Evolutionary conservation across 768 basidiomycete genomes (phyloP).

Genomic region (Clitopilus hobsonii): DNA sequence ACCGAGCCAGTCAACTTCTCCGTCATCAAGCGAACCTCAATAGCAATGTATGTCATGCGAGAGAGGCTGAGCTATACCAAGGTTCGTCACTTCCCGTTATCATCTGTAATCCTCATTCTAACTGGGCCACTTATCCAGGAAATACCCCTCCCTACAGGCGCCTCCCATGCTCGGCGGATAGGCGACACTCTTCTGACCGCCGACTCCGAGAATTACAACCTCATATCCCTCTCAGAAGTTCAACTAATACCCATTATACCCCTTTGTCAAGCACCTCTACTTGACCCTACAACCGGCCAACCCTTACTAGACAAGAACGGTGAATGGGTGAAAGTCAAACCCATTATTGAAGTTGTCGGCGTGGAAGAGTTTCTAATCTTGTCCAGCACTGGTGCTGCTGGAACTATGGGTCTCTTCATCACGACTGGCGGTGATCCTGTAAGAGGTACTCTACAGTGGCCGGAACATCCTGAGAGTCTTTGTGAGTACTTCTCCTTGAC

Average conservation of each 20-base stretch:
- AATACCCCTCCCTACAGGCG: slow-evolving; percentile 61
- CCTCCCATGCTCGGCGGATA: slow-evolving; percentile 54
- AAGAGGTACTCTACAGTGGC: slow-evolving; percentile 86
- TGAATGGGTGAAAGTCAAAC: slow-evolving; percentile 37
- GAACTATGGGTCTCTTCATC: slow-evolving; percentile 82
- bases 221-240: slow-evolving; percentile 73
- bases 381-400: slow-evolving; percentile 73
- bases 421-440: slow-evolving; percentile 83
- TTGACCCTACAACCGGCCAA: background rate
- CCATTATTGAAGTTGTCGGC: slow-evolving; percentile 70
- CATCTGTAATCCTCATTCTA: background rate
- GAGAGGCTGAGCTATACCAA: slow-evolving; percentile 60
- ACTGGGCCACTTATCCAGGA: slow-evolving; percentile 39
- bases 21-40: slow-evolving; percentile 61
- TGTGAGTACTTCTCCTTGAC: slow-evolving; percentile 46
- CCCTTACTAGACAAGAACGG: slow-evolving; percentile 22
- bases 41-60: slow-evolving; percentile 61
- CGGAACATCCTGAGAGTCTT: slow-evolving; percentile 67
- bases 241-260: slow-evolving; percentile 73
- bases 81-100: slow-evolving; percentile 26
- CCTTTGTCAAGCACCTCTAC: slow-evolving; percentile 55
- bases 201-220: slow-evolving; percentile 65
- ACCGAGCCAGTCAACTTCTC: slow-evolving; percentile 64
- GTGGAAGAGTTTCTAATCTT: slow-evolving; percentile 82
- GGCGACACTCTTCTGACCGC: slow-evolving; percentile 70